Base-by-base conservation (phyloP, 257 asterid genomes). In the Solanum verrucosum region DNA sequence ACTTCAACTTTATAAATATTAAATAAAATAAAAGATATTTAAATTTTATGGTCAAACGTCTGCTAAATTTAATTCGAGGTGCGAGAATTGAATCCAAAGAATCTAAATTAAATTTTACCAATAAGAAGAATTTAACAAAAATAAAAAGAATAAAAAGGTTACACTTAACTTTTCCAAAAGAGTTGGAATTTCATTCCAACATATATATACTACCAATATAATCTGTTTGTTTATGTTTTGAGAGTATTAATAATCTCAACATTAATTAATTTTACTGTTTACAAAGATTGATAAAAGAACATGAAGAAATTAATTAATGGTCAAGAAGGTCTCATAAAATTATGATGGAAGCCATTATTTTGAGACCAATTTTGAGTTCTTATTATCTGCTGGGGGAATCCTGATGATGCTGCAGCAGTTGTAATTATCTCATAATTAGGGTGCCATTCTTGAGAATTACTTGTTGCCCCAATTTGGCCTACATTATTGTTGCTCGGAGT, bases 371-470 rank as follows among this genome's bases (percentile, higher is more conserved):
- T 90, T 86, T 94, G 95, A 16, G 94, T 90, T 89, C 90, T 87
- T 77, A 84, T 73, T 9, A 88, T 90, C 91, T 90, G 92, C 93
- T 88, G 93, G 84, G 91, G 94, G 98, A 96, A 96, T 96, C 98
- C 96, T 94, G 98, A 96, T 96, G 98, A 96, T 96, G 98, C 98
- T 95, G 98, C 98, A 93, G 96, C 98, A 93, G 87, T 82, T 49
- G 94, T 95, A 92, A 91, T 90, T 86, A 91, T 78, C 68, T 88
- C 93, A 83, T 89, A 14, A 79, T 42, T 78, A 18, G 34, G 59
- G 86, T 89, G 91, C 93, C 92, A 87, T 83, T 92, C 90, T 88
- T 93, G 91, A 81, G 44, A 44, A 42, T 46, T 90, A 77, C 60
- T 40, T 49, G 70, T n/a, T 3, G 35, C 87, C 75, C 87, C 89